These are phyloP conservation scores for Thelephora aurantiotincta DNA, from an alignment of 768 basidiomycete genomes.

Conservation along the genomic window DNA sequence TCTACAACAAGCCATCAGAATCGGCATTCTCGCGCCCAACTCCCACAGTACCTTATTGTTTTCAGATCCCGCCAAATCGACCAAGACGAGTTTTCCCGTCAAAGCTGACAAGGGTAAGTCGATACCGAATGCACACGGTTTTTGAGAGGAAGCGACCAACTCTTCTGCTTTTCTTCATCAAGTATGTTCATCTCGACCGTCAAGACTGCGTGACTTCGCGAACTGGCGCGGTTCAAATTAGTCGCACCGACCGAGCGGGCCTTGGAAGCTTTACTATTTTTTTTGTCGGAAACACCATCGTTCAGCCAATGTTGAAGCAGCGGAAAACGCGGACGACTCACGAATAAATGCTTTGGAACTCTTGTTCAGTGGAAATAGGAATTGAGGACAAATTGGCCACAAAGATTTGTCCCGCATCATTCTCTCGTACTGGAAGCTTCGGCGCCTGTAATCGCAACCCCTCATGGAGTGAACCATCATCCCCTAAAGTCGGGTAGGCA, in stretches of 20 bases:
- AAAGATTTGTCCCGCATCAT: slow-evolving; percentile 35
- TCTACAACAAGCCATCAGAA: slow-evolving; percentile 16
- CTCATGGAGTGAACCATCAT: no score
- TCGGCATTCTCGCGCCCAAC: not conserved
- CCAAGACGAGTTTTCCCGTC: slow-evolving; percentile 70
- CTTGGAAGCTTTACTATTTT: slow-evolving; percentile 49
- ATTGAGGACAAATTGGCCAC: slow-evolving; percentile 34
- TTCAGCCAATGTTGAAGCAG: not conserved
- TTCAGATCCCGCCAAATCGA: slow-evolving; percentile 85
- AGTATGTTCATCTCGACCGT: slow-evolving; percentile 54
- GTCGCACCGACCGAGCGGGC: slow-evolving; percentile 80
- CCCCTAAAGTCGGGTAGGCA: not conserved
- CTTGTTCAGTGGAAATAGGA: slow-evolving; percentile 25
- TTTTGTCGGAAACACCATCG: not conserved
- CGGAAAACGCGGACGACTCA: slow-evolving; percentile 15
- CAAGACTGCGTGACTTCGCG: slow-evolving; percentile 80
- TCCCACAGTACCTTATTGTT: slow-evolving; percentile 58
- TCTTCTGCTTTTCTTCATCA: slow-evolving; percentile 37
- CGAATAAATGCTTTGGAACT: slow-evolving; percentile 34
- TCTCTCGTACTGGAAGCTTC: slow-evolving; percentile 43
- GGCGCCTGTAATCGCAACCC: slow-evolving; percentile 21
- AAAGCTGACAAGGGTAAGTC: slow-evolving; percentile 26
- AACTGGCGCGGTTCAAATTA: slow-evolving; percentile 71
- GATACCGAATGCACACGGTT: not conserved
- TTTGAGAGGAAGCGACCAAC: slow-evolving; percentile 20